These are phyloP conservation scores for Rosa chinensis DNA, from an alignment of 306 rosid species.

Conservation along the genomic window DNA sequence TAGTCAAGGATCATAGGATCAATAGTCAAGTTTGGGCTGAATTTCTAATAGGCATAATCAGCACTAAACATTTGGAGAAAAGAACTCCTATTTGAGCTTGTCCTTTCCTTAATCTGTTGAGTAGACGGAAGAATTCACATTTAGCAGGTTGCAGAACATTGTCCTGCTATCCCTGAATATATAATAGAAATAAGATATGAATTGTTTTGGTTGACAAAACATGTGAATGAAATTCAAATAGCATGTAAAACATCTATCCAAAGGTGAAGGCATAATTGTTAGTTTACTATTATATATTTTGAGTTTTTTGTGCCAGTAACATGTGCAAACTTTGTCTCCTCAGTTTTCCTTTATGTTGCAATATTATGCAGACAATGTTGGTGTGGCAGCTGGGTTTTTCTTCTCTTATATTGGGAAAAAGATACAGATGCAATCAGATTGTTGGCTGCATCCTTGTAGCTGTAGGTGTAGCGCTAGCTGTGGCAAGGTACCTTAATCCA, in stretches of 20 bases:
- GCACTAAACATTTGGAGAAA: neutral
- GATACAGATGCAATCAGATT: conserved; percentile 64
- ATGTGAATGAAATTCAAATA: neutral
- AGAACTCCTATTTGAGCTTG: neutral
- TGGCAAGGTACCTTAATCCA: conserved; percentile 61
- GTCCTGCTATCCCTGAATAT: neutral
- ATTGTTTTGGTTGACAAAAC: neutral
- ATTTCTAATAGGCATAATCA: neutral
- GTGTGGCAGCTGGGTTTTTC: conserved; percentile 91
- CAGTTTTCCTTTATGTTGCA: conserved; percentile 17
- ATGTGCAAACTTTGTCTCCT: conserved; percentile 17
- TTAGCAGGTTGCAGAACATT: neutral
- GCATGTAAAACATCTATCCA: neutral
- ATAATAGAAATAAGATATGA: neutral
- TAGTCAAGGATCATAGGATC: neutral
- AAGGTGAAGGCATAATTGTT: neutral
- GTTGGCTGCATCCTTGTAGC: conserved; percentile 80
- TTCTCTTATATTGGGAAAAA: conserved; percentile 58
- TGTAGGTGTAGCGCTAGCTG: conserved; percentile 68
- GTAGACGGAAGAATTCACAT: neutral
- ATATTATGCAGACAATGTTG: conserved; percentile 70
- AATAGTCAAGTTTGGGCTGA: neutral
- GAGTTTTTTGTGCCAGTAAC: neutral
- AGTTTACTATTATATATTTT: no score
- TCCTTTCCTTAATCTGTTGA: neutral